Evolutionary conservation across 83 land plant species (phyloP), one percentile per base, ranked within the genome.

Genomic region (Picea engelmannii): DNA sequence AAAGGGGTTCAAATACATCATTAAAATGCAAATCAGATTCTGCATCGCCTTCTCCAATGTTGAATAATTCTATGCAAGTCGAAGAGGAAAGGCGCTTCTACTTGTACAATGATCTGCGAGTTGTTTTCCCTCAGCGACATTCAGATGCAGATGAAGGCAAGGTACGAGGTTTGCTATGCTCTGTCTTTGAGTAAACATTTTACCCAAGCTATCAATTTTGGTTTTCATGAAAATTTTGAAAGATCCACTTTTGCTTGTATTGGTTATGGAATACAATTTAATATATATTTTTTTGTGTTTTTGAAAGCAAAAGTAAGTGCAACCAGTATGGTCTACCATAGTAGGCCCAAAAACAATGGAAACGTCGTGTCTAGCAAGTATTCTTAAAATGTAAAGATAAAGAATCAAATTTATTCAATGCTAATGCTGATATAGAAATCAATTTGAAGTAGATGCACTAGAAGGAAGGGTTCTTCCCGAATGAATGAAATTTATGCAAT

Each of bases 141-240:
- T 88, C 99, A 20, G 99, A 97, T 91, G 80, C 98, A 60, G 99
- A 95, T 84, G 99, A 97, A 83, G 99, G 99, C 86, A 92, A 95
- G 98, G 99, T 96, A 91, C 74, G 84, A 35, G 17, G 40, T 31
- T 87, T 80, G 60, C 17, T 69, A 47, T 62, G 18, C 81, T 58
- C 31, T 49, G 17, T 44, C 44, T 25, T 76, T 27, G 42, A 66
- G 27, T 73, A n/a, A 44, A 73, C 58, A 73, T 35, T 55, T 27
- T 23, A 52, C 60, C 2, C 58, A 52, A 52, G 13, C 47, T 76
- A 4, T 76, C 2, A 12, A 23, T 11, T 47, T 75, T 27, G 55
- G 61, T 23, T 75, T 8, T 17, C 16, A 21, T 52, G 61, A 75
- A 75, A 75, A 23, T 20, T 44, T 15, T 73, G 9, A 23, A 24